Conservation (phyloP, 73 alveolate species). For the Paramecium tetraurelia region DNA sequence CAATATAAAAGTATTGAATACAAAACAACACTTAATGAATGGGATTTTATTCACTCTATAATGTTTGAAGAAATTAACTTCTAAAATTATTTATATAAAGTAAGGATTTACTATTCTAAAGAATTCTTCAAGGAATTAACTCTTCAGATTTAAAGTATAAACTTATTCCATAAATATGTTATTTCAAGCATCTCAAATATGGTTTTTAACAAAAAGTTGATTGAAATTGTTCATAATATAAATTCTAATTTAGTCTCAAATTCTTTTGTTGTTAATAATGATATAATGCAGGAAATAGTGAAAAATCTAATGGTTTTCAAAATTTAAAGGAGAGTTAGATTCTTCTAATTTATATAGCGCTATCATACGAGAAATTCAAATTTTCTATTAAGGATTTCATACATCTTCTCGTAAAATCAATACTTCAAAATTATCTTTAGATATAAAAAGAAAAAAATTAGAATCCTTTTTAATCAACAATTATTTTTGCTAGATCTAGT, state of each 20-base stretch:
- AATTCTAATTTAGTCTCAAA: neutral
- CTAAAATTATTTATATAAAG: neutral
- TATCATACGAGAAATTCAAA: neutral
- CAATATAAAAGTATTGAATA: neutral
- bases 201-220: neutral
- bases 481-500: neutral
- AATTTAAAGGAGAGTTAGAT: neutral
- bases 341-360: neutral
- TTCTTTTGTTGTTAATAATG: neutral
- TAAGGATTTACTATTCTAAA: neutral
- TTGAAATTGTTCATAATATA: neutral
- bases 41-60: neutral
- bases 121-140: neutral
- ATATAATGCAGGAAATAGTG: neutral
- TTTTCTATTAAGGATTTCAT: neutral
- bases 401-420: neutral
- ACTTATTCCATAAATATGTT: neutral
- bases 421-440: neutral
- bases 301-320: neutral
- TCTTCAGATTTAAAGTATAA: neutral
- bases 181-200: neutral
- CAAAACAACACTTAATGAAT: neutral
- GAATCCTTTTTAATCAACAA: neutral
- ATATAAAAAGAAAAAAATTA: neutral
- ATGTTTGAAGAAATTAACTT: neutral